Base-by-base conservation (phyloP, 1,284 basidiomycete genomes). In the Naganishia liquefaciens region DNA sequence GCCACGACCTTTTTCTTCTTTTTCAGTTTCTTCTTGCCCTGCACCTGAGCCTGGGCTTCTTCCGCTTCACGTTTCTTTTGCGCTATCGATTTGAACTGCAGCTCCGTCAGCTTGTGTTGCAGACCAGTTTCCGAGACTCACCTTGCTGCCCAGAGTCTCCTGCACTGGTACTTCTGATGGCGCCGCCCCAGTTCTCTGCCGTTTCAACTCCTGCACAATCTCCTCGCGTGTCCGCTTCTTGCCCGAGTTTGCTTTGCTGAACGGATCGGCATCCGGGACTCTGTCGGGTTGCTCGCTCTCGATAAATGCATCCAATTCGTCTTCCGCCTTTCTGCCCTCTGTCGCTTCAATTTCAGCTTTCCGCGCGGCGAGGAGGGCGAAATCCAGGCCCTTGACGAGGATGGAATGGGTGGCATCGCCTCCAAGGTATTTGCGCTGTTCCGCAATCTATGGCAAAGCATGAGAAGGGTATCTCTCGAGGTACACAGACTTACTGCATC, bases 351-450 rank as follows among this genome's bases (percentile, higher is more conserved):
- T 66, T 67, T 79, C 78, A 0, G 89, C 89, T 77, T 86, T 90
- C 70, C 90, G 87, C 72, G 91, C 88, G 71, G 92, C 89, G 9
- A 96, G 81, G 3, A 95, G 83, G 0, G 90, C 87, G 74, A 88
- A 85, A 74, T 96, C 93, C 39, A 96, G 85, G n/a, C 93, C 81
- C 72, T 92, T 94, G 46, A 93, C 90, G 4, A 93, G 84, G 52
- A 93, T 85, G 3, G 89, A 87, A 75, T 94, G 90, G 62, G 87
- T 84, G 47, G 86, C 85, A 76, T 95, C 91, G 40, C 91, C 91
- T n/a, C 92, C 92, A 1, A 94, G 84, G 75, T 91, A 92, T 51
- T 82, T 82, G 50, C 91, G 84, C 74, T 91, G 85, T 64, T 86
- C 83, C 62, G 91, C 89, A 19, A 93, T 80, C 86, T 90, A 60